Conservation (phyloP, 805 yeast species). For the Barnettozyma botsteinii region DNA sequence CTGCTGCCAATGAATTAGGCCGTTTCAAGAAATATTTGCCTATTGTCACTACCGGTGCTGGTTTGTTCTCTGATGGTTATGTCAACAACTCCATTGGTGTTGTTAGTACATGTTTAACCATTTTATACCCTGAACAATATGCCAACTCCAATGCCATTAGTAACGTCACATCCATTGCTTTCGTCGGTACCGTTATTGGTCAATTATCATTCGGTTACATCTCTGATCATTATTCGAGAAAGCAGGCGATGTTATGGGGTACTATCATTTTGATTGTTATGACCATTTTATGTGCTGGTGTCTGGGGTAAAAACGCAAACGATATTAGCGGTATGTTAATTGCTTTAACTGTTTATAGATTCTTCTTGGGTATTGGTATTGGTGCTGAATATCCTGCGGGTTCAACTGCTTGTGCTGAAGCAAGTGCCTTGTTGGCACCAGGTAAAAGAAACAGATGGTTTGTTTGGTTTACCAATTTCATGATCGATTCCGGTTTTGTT, state of each 20-base stretch:
- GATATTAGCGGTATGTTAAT: conserved; percentile 69
- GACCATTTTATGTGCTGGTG: conserved; percentile 73
- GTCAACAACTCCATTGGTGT: conserved; percentile 80
- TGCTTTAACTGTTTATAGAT: conserved; percentile 78
- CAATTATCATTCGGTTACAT: conserved; percentile 75
- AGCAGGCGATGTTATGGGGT: conserved; percentile 75
- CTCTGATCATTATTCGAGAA: conserved; percentile 77
- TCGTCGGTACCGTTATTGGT: conserved; percentile 89
- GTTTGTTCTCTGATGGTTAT: conserved; percentile 90
- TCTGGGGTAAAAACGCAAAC: conserved; percentile 60
- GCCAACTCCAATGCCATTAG: conserved; percentile 61
- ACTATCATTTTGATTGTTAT: conserved; percentile 70
- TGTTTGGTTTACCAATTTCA: conserved; percentile 79
- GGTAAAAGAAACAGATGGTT: conserved; percentile 88
- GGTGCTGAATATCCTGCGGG: conserved; percentile 96
- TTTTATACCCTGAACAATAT: conserved; percentile 60
- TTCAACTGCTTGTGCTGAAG: conserved; percentile 90
- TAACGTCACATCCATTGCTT: conserved; percentile 82
- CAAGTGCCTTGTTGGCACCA: conserved; percentile 69
- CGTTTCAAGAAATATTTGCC: conserved; percentile 48
- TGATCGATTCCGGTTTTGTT: conserved; percentile 87
- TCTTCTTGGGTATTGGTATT: conserved; percentile 83
- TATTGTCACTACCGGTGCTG: conserved; percentile 82
- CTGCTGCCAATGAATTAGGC: conserved; percentile 16
- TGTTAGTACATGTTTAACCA: conserved; percentile 62